phyloP scores from a whole-genome alignment of 441 rosid genomes.

The Kokia cookei region DNA sequence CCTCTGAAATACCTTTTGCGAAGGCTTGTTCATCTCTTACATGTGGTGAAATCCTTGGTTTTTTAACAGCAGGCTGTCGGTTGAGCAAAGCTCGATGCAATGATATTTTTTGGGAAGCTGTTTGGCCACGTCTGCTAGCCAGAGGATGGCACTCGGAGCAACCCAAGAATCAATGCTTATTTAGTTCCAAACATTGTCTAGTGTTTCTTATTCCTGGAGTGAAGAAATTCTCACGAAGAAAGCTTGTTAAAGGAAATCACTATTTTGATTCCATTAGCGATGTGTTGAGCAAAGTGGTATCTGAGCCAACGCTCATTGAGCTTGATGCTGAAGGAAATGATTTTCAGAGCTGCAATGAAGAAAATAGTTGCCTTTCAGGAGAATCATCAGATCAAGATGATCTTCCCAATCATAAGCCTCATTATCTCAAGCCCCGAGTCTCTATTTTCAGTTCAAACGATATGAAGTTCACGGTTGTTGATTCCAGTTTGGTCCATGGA shows the following conservation, averaged over 20 bases:
- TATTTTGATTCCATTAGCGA: slow-evolving; percentile 80
- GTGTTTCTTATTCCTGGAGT: slow-evolving; percentile 75
- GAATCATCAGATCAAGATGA: slow-evolving; percentile 37
- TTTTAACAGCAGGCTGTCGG: slow-evolving; percentile 55
- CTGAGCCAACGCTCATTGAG: slow-evolving; percentile 68
- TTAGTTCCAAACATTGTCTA: slow-evolving; percentile 35
- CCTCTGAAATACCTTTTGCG: slow-evolving; percentile 26
- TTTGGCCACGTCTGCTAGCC: slow-evolving; percentile 79
- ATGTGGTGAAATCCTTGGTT: slow-evolving; percentile 44
- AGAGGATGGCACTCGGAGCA: slow-evolving; percentile 81
- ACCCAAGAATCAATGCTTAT: slow-evolving; percentile 35
- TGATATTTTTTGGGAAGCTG: slow-evolving; percentile 84
- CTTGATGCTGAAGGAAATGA: slow-evolving; percentile 43
- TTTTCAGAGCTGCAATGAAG: slow-evolving; percentile 19
- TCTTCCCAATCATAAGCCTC: slow-evolving; percentile 24
- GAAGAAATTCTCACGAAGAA: slow-evolving; percentile 56
- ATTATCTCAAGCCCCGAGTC: slow-evolving; percentile 59
- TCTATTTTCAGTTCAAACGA: slow-evolving; percentile 25
- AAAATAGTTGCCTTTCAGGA: slow-evolving; percentile 21
- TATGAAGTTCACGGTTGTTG: slow-evolving; percentile 60
- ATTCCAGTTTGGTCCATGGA: slow-evolving; percentile 47
- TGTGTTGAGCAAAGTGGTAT: slow-evolving; percentile 60
- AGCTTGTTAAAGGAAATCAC: slow-evolving; percentile 62
- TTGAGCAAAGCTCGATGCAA: slow-evolving; percentile 67
- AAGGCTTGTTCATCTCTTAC: slow-evolving; percentile 59